These are phyloP conservation scores for Chrysophaeum taylorii DNA, from an alignment of 352 stramenopile species.

Conservation along the genomic window DNA sequence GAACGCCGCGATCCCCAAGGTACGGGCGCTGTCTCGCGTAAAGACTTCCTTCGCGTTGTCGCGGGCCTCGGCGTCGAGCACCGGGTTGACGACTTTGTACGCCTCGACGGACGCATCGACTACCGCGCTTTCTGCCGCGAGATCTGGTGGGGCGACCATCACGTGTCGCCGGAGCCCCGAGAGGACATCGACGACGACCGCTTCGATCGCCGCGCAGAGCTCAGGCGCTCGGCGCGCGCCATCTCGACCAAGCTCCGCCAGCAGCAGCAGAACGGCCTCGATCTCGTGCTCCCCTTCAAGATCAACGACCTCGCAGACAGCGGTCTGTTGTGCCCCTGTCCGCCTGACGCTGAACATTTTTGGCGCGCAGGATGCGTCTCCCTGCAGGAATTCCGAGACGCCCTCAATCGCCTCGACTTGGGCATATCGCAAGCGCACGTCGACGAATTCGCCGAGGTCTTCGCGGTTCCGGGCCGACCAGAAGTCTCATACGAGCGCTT, in stretches of 20 bases:
- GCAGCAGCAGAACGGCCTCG: not conserved
- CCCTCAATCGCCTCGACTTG: not conserved
- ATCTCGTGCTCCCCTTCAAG: constrained; percentile 3
- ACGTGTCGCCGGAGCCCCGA: too few relatives aligned
- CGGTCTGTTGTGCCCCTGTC: too few relatives aligned
- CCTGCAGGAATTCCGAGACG: not conserved
- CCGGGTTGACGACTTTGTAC: too few relatives aligned
- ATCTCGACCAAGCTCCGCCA: not conserved
- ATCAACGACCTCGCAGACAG: not conserved
- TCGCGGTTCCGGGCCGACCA: not conserved
- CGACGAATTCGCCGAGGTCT: not conserved
- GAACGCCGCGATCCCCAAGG: too few relatives aligned
- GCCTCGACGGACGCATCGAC: not conserved
- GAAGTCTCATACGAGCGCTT: not conserved
- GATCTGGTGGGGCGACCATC: too few relatives aligned
- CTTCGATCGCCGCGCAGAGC: too few relatives aligned
- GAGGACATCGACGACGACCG: not conserved
- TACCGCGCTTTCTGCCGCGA: not conserved
- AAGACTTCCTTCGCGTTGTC: too few relatives aligned
- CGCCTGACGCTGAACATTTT: too few relatives aligned
- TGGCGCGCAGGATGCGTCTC: not conserved
- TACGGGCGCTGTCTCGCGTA: too few relatives aligned
- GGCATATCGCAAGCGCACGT: not conserved
- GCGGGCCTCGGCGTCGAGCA: too few relatives aligned
- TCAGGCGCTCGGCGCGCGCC: not conserved